Conservation (phyloP, 164 flowering plant genomes). For the Annona cherimola region DNA sequence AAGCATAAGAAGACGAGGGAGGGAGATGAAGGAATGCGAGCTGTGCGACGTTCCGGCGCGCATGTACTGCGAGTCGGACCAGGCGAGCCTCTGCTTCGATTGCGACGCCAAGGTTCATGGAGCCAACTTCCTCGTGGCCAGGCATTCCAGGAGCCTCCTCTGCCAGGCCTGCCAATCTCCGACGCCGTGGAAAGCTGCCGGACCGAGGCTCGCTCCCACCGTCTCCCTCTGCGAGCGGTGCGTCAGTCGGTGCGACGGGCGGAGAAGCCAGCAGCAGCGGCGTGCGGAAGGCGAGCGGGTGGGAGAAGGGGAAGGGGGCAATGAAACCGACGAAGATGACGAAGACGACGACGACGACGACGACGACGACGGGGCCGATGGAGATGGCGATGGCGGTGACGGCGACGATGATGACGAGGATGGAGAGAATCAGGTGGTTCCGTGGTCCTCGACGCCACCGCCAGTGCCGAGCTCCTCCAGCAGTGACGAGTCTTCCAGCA, state of each 20-base stretch:
- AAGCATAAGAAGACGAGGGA: neutral
- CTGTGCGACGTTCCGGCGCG: slow-evolving; percentile 46
- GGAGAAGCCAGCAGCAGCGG: neutral
- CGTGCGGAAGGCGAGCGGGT: neutral
- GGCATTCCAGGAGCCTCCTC: slow-evolving; percentile 49
- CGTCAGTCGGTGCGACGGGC: slow-evolving; percentile 3
- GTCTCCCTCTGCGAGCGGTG: slow-evolving; percentile 48
- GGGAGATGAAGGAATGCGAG: slow-evolving; percentile 54
- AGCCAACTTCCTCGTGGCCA: slow-evolving; percentile 77
- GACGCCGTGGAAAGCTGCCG: slow-evolving; percentile 71
- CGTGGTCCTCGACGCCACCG: slow-evolving; percentile 33
- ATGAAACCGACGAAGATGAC: slow-evolving; percentile 6
- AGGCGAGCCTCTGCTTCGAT: slow-evolving; percentile 66
- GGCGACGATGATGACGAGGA: slow-evolving; percentile 18
- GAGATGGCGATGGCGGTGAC: slow-evolving; percentile 8
- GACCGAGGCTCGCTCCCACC: slow-evolving; percentile 43
- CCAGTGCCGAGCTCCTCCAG: slow-evolving; percentile 24
- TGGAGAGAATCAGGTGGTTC: slow-evolving; percentile 38
- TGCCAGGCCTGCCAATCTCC: slow-evolving; percentile 58
- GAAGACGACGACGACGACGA: neutral
- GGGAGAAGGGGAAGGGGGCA: slow-evolving; percentile 5
- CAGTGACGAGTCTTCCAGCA: slow-evolving; percentile 21
- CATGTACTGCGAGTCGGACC: slow-evolving; percentile 72
- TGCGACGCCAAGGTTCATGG: slow-evolving; percentile 72
- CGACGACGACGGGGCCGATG: neutral